Evolutionary conservation across 148 eudicot species (phyloP).

Genomic region (Rheum nobile): DNA sequence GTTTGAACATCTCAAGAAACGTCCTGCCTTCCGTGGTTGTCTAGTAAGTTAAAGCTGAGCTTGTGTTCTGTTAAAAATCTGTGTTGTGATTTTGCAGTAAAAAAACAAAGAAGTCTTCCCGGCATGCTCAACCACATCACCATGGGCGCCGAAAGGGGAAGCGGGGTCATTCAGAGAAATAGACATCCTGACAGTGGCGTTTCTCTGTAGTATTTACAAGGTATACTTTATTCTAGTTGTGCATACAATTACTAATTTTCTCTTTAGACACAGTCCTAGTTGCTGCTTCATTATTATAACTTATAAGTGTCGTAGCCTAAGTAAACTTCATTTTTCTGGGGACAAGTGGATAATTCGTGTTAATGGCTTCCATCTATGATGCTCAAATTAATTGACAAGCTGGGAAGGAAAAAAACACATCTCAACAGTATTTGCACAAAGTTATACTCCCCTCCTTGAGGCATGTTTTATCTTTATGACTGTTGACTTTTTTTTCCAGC

Average conservation of each 20-base stretch:
- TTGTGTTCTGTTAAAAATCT: background rate
- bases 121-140: slow-evolving; percentile 34
- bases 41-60: background rate
- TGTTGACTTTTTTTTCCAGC: background rate
- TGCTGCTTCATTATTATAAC: background rate
- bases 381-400: no score
- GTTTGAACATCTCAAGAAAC: background rate
- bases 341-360: background rate
- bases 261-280: slow-evolving; percentile 13
- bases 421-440: no score
- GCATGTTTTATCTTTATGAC: no score
- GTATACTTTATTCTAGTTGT: slow-evolving; percentile 3
- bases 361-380: background rate
- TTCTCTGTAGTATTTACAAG: slow-evolving; percentile 4
- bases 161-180: slow-evolving; percentile 63
- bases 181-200: slow-evolving; percentile 12
- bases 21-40: background rate
- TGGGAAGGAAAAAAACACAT: no score
- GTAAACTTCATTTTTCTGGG: background rate
- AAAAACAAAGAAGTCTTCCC: slow-evolving; percentile 32
- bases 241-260: background rate
- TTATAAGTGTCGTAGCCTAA: background rate
- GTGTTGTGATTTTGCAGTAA: slow-evolving; percentile 25
- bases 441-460: no score
- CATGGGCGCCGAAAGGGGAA: slow-evolving; percentile 68